Base-by-base conservation (phyloP, 2,329 filamentous ascomycete genomes). In the Hymenoscyphus albidus region DNA sequence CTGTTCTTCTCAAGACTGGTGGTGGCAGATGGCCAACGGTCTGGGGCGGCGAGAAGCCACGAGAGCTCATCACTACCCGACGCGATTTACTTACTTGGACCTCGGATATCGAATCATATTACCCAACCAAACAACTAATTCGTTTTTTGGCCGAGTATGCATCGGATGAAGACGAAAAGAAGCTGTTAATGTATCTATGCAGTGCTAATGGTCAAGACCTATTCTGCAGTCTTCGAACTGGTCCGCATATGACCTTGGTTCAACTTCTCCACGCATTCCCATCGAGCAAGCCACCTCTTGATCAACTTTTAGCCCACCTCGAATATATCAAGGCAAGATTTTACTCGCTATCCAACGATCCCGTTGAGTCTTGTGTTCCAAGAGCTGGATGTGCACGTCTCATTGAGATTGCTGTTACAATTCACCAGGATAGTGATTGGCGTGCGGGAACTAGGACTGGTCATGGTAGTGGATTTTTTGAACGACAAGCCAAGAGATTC, bases 261-360 rank as follows among this genome's bases (percentile, higher is more conserved):
- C 95, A 98, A 79, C 83, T 99, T 6, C 85, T 99, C 38, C 84
- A 90, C 74, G 95, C 95, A 1, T 99, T 99, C 81, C 93, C 95
- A 2, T 97, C 92, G 51, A 87, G 92, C 6, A 91, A 92, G 75
- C 95, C 95, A 62, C 93, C 94, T 3, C 82, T 99, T 71, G 91
- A 95, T 62, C 82, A 88, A 65, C 82, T 99, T 12, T 83, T 97
- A 42, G 91, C 90, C 2, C 85, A 90, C 55, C 85, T 97, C 62
- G 91, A 90, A 72, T 90, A 92, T 59, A 84, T 98, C 61, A 98
- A 98, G 94, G 95, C 95, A 2, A 91, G 95, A 66, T 99, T 99
- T 81, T 99, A 99, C 80, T 98, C 94, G 3, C 87, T 99, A 14
- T 97, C 93, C 62, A 97, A 97, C 76, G 95, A 99, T 74, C 95